These are phyloP conservation scores for Pichia membranifaciens DNA, from an alignment of 805 yeast species.

Conservation along the genomic window DNA sequence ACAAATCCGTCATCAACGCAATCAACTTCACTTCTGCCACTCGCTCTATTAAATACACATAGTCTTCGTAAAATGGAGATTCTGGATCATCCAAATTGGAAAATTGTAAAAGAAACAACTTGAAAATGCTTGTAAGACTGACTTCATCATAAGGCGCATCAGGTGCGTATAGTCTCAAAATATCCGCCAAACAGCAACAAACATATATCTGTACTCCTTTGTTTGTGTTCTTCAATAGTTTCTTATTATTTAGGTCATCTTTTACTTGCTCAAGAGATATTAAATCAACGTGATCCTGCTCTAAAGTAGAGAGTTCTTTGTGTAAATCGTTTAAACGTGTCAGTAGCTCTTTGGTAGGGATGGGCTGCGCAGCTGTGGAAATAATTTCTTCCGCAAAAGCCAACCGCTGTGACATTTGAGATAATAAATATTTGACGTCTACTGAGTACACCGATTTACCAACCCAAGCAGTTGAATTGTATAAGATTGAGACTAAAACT, in stretches of 20 bases:
- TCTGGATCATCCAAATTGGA: conserved; percentile 43
- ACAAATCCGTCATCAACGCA: conserved; percentile 50
- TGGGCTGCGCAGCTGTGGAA: conserved; percentile 50
- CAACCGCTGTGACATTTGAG: conserved; percentile 4
- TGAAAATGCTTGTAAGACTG: conserved; percentile 60
- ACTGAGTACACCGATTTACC: too few relatives aligned
- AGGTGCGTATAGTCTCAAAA: conserved; percentile 76
- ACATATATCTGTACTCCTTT: conserved; percentile 61
- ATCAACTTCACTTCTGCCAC: conserved; percentile 67
- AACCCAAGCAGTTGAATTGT: too few relatives aligned
- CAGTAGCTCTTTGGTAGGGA: conserved; percentile 57
- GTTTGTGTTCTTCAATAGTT: conserved; percentile 56
- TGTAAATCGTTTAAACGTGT: conserved; percentile 51
- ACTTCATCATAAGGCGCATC: conserved; percentile 77
- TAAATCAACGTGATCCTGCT: conserved; percentile 53
- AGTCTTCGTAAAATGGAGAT: conserved; percentile 58
- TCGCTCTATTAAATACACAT: conserved; percentile 57
- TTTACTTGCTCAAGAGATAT: conserved; percentile 40
- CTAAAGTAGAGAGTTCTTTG: conserved; percentile 56
- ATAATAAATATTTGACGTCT: too few relatives aligned
- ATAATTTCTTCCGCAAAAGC: conserved; percentile 32
- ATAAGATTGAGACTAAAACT: too few relatives aligned
- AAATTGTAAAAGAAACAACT: conserved; percentile 59
- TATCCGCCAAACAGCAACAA: conserved; percentile 71
- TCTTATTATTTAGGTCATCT: conserved; percentile 49